Conservation (phyloP, 495 filamentous ascomycete species). For the Sporormia fimetaria region DNA sequence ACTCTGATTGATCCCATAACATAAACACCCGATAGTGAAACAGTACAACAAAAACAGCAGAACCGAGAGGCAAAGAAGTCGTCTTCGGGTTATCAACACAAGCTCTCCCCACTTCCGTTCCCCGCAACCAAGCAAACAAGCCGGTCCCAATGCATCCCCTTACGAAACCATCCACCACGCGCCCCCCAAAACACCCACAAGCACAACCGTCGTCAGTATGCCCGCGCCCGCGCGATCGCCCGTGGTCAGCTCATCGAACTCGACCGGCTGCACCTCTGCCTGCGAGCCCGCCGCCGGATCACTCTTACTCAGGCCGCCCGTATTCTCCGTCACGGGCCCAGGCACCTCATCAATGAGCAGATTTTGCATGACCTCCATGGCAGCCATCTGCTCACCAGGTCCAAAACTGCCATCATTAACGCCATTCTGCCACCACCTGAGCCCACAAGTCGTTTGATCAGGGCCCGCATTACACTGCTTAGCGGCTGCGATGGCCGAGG, state of each 20-base stretch:
- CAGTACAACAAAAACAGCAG: too few species aligned
- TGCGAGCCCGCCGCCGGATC: constrained; percentile 30
- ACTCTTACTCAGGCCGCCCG: constrained; percentile 31
- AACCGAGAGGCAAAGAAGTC: too few species aligned
- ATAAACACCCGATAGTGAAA: too few species aligned
- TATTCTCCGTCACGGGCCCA: constrained; percentile 30
- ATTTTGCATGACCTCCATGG: constrained; percentile 46
- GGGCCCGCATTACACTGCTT: constrained; percentile 45
- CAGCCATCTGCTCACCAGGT: constrained; percentile 50
- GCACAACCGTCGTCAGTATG: constrained; percentile 30
- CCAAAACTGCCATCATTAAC: constrained; percentile 40
- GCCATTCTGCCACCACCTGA: constrained; percentile 39
- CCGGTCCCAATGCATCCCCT: too few species aligned
- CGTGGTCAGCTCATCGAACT: constrained; percentile 25
- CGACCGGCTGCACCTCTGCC: constrained; percentile 13
- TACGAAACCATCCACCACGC: constrained; percentile 32
- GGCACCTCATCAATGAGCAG: constrained; percentile 37
- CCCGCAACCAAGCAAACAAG: too few species aligned
- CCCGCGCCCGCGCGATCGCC: constrained; percentile 35
- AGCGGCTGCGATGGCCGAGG: constrained; percentile 50
- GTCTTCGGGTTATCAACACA: too few species aligned
- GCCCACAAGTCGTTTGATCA: constrained; percentile 41
- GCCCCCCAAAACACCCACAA: constrained; percentile 28
- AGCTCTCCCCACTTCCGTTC: too few species aligned
- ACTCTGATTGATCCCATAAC: too few species aligned